These are phyloP conservation scores for Rhodotorula glutinis DNA, from an alignment of 1,284 basidiomycete genomes.

Conservation along the genomic window DNA sequence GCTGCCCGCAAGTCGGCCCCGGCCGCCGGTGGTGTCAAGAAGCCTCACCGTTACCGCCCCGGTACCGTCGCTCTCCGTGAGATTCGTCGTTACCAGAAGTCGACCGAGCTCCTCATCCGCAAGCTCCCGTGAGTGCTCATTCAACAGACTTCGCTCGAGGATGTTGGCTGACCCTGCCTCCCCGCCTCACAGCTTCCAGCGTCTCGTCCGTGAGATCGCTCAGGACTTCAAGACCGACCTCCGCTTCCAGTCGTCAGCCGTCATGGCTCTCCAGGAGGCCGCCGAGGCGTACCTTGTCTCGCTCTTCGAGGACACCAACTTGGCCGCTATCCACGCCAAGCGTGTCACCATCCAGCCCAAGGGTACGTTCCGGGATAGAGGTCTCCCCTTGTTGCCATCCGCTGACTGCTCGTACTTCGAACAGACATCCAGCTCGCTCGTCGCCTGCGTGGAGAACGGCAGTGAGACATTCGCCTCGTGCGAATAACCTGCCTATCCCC, in stretches of 20 bases:
- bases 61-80: constrained; percentile 45
- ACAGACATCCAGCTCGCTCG: constrained; percentile 72
- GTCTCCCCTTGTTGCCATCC: no score
- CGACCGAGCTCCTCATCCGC: constrained; percentile 46
- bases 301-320: constrained; percentile 63
- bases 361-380: constrained; percentile 15
- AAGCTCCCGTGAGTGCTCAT: constrained; percentile 42
- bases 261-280: constrained; percentile 84
- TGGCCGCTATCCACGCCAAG: constrained; percentile 47
- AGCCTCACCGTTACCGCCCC: constrained; percentile 52
- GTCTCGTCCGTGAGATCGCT: constrained; percentile 45
- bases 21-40: constrained; percentile 90
- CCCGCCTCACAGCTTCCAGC: constrained; percentile 35
- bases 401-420: no score
- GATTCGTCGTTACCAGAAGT: constrained; percentile 45
- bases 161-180: constrained; percentile 6
- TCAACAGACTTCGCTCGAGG: neutral
- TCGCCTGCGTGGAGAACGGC: constrained; percentile 73
- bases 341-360: constrained; percentile 51
- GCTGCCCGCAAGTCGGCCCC: constrained; percentile 63
- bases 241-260: constrained; percentile 86
- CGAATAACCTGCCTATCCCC: neutral
- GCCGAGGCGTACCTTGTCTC: constrained; percentile 88
- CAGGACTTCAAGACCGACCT: constrained; percentile 46
- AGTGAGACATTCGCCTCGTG: constrained; percentile 49